These are phyloP conservation scores for Physcomitrellopsis africana DNA, from an alignment of 225 moss, liverwort and hornwort species.

Conservation along the genomic window DNA sequence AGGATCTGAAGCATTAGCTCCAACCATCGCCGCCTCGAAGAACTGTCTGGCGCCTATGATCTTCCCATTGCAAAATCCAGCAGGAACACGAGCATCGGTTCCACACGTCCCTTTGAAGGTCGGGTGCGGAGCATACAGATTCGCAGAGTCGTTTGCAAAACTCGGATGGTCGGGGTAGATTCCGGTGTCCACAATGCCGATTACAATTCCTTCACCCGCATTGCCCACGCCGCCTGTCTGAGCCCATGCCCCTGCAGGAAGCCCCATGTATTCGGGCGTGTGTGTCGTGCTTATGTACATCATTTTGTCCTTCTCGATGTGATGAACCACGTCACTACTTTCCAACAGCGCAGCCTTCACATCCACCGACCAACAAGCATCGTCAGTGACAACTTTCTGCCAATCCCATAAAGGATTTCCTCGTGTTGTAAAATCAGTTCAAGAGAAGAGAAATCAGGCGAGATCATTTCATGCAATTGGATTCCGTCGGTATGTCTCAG, in stretches of 20 bases:
- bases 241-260: constrained; percentile 54
- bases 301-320: constrained; percentile 26
- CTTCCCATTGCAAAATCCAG: constrained; percentile 59
- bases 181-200: constrained; percentile 54
- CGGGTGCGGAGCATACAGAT: constrained; percentile 33
- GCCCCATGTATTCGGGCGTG: constrained; percentile 38
- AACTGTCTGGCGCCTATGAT: constrained; percentile 57
- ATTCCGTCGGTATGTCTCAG: no score
- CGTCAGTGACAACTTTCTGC: background rate
- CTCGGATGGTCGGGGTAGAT: constrained; percentile 60
- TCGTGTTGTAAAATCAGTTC: background rate
- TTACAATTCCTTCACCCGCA: constrained; percentile 56
- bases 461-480: no score
- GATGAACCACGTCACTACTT: constrained; percentile 26
- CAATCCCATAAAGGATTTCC: background rate
- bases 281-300: constrained; percentile 44
- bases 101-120: constrained; percentile 30
- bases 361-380: background rate
- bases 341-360: constrained; percentile 39
- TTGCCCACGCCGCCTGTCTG: constrained; percentile 20
- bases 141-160: constrained; percentile 35
- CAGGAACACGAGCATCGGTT: constrained; percentile 35
- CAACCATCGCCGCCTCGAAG: constrained; percentile 24
- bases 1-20: constrained; percentile 24
- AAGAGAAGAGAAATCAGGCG: background rate